A percentile compares a stretch with the other conserved stretches of the same genome.
phyloP scores from a whole-genome alignment of 345 rosid species.

The Aegle marmelos region DNA sequence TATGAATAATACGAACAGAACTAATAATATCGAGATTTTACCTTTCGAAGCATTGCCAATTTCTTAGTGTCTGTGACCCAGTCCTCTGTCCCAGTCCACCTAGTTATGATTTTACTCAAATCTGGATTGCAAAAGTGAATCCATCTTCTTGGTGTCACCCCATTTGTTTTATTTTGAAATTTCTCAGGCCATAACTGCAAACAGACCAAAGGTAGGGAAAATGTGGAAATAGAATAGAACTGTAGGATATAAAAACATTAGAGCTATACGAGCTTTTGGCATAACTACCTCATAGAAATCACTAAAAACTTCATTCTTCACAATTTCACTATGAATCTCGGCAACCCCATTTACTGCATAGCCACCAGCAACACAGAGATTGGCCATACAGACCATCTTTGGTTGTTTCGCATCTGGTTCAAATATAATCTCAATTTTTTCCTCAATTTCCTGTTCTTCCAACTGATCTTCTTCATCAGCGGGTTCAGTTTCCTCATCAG shows the following conservation, averaged over 20 bases:
- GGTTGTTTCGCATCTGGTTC: conserved; percentile 35
- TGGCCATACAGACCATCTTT: conserved; percentile 47
- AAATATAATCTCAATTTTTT: conserved; percentile 17
- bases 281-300: conserved; percentile 38
- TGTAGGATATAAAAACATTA: neutral
- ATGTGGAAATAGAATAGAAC: neutral
- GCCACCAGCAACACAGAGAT: conserved; percentile 45
- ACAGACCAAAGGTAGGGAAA: neutral
- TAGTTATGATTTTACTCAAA: conserved; percentile 40
- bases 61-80: conserved; percentile 42
- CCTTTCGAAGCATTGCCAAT: conserved; percentile 32
- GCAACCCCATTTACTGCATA: conserved; percentile 50
- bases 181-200: conserved; percentile 55
- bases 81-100: conserved; percentile 50
- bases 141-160: conserved; percentile 61
- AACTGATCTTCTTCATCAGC: conserved; percentile 22
- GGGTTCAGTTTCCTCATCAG: conserved; percentile 18
- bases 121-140: conserved; percentile 49
- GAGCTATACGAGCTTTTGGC: neutral
- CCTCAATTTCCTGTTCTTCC: conserved; percentile 20
- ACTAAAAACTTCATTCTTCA: conserved; percentile 49
- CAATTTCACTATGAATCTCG: conserved; percentile 54
- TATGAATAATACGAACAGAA: neutral
- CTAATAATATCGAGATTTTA: conserved; percentile 6
- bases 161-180: conserved; percentile 56